These are phyloP conservation scores for Fomitopsis schrenkii DNA, from an alignment of 1,284 basidiomycete genomes.

Conservation along the genomic window DNA sequence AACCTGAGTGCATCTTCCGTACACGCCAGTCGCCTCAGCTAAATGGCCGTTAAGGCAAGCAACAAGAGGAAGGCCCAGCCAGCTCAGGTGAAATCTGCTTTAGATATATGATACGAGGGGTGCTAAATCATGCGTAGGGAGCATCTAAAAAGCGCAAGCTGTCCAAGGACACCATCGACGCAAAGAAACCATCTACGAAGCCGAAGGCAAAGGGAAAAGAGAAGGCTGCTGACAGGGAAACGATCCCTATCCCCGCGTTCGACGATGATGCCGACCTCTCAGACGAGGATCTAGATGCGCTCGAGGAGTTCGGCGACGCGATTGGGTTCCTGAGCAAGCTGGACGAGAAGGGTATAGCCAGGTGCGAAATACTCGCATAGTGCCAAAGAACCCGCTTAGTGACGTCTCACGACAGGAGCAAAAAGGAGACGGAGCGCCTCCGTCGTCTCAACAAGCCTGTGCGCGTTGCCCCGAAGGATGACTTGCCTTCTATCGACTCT, in stretches of 20 bases:
- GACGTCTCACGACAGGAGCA: slow-evolving; percentile 51
- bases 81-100: slow-evolving; percentile 10
- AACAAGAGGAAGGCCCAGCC: slow-evolving; percentile 21
- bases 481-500: slow-evolving; percentile 64
- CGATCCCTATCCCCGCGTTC: slow-evolving; percentile 59
- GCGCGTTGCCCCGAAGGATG: slow-evolving; percentile 41
- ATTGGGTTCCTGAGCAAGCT: slow-evolving; percentile 57
- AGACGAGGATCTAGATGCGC: slow-evolving; percentile 57
- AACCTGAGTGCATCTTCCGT: neutral
- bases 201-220: slow-evolving; percentile 50
- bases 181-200: slow-evolving; percentile 17
- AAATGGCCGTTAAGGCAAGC: slow-evolving; percentile 18
- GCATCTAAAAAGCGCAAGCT: slow-evolving; percentile 36
- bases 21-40: neutral
- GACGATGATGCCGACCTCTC: slow-evolving; percentile 47
- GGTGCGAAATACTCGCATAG: slow-evolving; percentile 37
- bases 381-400: too few relatives aligned
- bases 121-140: slow-evolving; percentile 17
- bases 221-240: slow-evolving; percentile 51
- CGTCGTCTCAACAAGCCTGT: slow-evolving; percentile 60
- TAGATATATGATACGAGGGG: neutral
- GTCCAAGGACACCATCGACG: slow-evolving; percentile 10
- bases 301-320: slow-evolving; percentile 55
- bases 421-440: slow-evolving; percentile 66
- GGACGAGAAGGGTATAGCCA: slow-evolving; percentile 68